A percentile compares a stretch with the other conserved stretches of the same genome.
phyloP scores from a whole-genome alignment of 2,329 filamentous ascomycete genomes.

The Verticillium longisporum region DNA sequence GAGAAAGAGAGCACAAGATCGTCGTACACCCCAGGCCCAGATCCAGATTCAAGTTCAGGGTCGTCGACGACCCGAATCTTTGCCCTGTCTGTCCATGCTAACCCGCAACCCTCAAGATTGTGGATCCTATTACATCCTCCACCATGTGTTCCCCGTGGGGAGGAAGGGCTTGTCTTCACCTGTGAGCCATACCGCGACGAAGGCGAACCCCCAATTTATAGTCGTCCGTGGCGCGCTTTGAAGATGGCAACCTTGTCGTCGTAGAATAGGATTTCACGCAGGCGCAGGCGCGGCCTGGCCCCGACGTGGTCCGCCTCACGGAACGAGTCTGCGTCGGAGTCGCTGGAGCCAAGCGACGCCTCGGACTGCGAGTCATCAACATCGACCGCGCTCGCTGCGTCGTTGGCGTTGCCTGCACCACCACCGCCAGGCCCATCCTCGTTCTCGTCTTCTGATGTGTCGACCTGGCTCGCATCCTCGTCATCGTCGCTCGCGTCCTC shows the following conservation, averaged over 20 bases:
- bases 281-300: slow-evolving; percentile 42
- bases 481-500: slow-evolving; percentile 32
- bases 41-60: background rate
- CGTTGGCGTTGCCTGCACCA: slow-evolving; percentile 23
- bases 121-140: background rate
- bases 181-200: background rate
- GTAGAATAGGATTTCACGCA: slow-evolving; percentile 77
- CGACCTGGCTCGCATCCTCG: slow-evolving; percentile 36
- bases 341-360: slow-evolving; percentile 12
- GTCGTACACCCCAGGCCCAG: background rate
- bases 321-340: slow-evolving; percentile 43
- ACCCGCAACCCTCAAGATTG: background rate
- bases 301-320: slow-evolving; percentile 34
- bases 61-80: background rate
- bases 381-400: slow-evolving; percentile 18
- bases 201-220: slow-evolving; percentile 20
- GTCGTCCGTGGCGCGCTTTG: slow-evolving; percentile 60
- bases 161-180: too few relatives aligned
- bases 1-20: background rate
- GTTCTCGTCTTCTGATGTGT: slow-evolving; percentile 12
- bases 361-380: slow-evolving; percentile 19
- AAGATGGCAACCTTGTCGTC: slow-evolving; percentile 80
- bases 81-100: background rate
- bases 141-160: background rate
- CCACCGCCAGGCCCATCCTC: slow-evolving; percentile 27